phyloP scores from a whole-genome alignment of 371 early-diverging fungal species.

The Apophysomyces sp. region DNA sequence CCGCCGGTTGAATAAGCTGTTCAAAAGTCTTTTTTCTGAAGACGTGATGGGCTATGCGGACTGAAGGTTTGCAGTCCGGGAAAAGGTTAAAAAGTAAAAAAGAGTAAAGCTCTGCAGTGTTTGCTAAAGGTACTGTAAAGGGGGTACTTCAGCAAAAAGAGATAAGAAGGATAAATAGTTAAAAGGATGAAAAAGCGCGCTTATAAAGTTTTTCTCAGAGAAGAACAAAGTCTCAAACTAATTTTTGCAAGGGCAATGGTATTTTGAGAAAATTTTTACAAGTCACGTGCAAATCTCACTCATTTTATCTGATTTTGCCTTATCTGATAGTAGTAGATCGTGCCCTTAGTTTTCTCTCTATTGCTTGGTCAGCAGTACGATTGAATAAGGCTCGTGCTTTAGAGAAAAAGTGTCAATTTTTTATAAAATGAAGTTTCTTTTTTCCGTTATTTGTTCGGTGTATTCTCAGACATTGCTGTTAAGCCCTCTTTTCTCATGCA shows the following conservation, averaged over 20 bases:
- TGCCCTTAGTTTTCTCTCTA: not conserved
- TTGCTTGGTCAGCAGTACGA: not conserved
- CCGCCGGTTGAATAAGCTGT: conserved; percentile 62
- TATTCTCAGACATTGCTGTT: too few relatives aligned
- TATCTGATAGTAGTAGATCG: not conserved
- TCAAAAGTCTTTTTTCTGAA: conserved; percentile 63
- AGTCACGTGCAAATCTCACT: not conserved
- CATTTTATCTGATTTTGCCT: not conserved
- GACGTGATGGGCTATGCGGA: conserved; percentile 69
- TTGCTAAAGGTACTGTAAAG: conserved; percentile 4
- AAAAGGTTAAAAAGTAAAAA: conserved; percentile 11
- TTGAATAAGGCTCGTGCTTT: too few relatives aligned
- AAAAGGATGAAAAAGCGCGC: not conserved
- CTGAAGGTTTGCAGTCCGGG: conserved; percentile 54
- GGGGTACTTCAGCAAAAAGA: conserved; percentile 9
- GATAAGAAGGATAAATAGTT: not conserved
- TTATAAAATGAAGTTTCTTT: too few relatives aligned
- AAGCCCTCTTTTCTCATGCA: too few relatives aligned
- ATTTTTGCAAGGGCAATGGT: not conserved
- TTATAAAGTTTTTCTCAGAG: not conserved
- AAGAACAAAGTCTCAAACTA: not conserved
- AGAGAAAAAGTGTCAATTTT: too few relatives aligned
- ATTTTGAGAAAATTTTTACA: not conserved
- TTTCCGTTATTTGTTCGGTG: too few relatives aligned
- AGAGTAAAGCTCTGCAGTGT: not conserved